Evolutionary conservation across 164 flowering plant species (phyloP).

Genomic region (Santalum album): DNA sequence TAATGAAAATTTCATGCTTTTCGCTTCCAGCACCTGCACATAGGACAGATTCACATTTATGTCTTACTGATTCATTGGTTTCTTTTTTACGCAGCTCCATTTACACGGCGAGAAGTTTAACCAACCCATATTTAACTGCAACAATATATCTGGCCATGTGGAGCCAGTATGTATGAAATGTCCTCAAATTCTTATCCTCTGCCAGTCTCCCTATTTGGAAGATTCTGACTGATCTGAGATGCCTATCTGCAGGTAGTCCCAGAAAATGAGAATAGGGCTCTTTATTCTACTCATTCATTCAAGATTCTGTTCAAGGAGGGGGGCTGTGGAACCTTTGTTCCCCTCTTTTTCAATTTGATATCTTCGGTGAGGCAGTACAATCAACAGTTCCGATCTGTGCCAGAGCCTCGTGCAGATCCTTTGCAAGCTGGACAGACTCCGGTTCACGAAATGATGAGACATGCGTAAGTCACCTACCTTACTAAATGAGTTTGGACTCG

Average conservation of each 20-base stretch:
- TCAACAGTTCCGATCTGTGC: slow-evolving; percentile 24
- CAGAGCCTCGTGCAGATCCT: slow-evolving; percentile 59
- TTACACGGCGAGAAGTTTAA: slow-evolving; percentile 74
- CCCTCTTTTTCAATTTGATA: slow-evolving; percentile 74
- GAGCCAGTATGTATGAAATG: slow-evolving; percentile 72
- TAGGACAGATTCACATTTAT: too few relatives aligned
- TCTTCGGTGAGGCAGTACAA: slow-evolving; percentile 68
- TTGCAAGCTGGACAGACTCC: slow-evolving; percentile 87
- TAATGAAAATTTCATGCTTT: too few relatives aligned
- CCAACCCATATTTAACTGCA: slow-evolving; percentile 93
- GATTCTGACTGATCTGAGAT: neutral
- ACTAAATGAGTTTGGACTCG: neutral
- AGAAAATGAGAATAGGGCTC: slow-evolving; percentile 64
- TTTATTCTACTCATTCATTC: slow-evolving; percentile 86
- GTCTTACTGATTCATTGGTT: too few relatives aligned
- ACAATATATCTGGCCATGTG: slow-evolving; percentile 87
- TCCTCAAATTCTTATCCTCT: neutral
- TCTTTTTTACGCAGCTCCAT: slow-evolving; percentile 80
- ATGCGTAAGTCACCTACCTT: slow-evolving; percentile 60
- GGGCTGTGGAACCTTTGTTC: slow-evolving; percentile 94
- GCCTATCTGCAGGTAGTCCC: slow-evolving; percentile 66
- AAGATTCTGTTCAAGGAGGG: slow-evolving; percentile 97
- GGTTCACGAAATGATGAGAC: slow-evolving; percentile 97
- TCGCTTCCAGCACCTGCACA: too few relatives aligned
- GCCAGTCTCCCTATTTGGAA: neutral